Conservation (phyloP, 2,329 filamentous ascomycete species). For the Xylaria polymorpha region DNA sequence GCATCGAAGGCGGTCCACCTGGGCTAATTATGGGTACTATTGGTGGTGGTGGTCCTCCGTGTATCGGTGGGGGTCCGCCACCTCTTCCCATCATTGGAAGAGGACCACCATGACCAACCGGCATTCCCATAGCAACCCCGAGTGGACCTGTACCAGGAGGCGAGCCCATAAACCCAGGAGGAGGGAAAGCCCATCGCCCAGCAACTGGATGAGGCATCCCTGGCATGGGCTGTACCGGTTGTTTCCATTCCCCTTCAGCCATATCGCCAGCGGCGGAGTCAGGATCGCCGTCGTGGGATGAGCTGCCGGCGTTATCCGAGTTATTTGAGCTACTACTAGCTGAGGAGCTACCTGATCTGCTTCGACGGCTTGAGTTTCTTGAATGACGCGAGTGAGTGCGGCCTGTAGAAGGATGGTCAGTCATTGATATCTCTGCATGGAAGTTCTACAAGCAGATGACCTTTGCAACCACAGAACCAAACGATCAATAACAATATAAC, state of each 20-base stretch:
- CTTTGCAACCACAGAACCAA: slow-evolving; percentile 45
- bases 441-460: slow-evolving; percentile 29
- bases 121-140: slow-evolving; percentile 31
- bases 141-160: slow-evolving; percentile 28
- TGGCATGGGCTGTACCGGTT: slow-evolving; percentile 38
- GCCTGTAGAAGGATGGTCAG: slow-evolving; percentile 34
- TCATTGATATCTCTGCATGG: neutral
- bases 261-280: slow-evolving; percentile 36
- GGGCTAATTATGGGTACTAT: slow-evolving; percentile 22
- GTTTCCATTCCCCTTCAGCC: slow-evolving; percentile 36
- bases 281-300: slow-evolving; percentile 31
- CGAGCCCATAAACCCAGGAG: slow-evolving; percentile 37
- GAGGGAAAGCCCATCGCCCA: slow-evolving; percentile 32
- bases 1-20: slow-evolving; percentile 41
- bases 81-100: slow-evolving; percentile 36
- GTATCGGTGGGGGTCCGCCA: slow-evolving; percentile 24
- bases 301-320: slow-evolving; percentile 34
- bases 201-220: slow-evolving; percentile 32
- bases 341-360: slow-evolving; percentile 30
- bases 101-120: slow-evolving; percentile 40
- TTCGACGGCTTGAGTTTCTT: slow-evolving; percentile 38
- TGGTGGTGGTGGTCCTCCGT: slow-evolving; percentile 36
- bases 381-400: slow-evolving; percentile 33
- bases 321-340: slow-evolving; percentile 38
- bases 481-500: slow-evolving; percentile 43